Base-by-base conservation (phyloP, 192 early-diverging fungal species). In the Entomortierella lignicola region DNA sequence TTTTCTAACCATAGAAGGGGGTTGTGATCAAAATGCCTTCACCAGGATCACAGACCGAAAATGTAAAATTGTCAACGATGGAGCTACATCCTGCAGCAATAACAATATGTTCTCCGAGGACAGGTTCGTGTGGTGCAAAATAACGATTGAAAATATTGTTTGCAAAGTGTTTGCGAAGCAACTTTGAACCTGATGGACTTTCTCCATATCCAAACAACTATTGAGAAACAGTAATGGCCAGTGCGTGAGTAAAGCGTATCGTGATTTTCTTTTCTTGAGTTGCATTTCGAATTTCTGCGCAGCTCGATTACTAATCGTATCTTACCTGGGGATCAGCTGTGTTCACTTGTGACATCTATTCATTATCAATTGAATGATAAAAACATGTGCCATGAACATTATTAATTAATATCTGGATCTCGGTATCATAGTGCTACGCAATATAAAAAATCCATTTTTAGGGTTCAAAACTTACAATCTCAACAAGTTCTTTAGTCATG, bases 11-110 rank as follows among this genome's bases (percentile, higher is more conserved):
- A 68, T 96, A 96, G 72, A 84, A 94, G 0, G 94, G 94, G 10
- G 89, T 81, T 8, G 91, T 90, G 27, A 94, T 86, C 64, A 97
- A 67, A 10, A 95, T 71, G 31, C 85, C 89, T 55, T 96, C 94
- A 25, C 91, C 93, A 0, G 85, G 83, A 64, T 97, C 85, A 55
- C 87, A 86, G 8, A 91, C 82, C 15, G 85, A 85, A 55, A 89
- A 87, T 5, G 84, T 75, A 25, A 96, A 72, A 72, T 88, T 89
- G 70, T 89, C 85, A 42, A 96, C 83, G 4, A 89, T 87, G 8
- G 87, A 77, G 10, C 86, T 87, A 60, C 89, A 91, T 11, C 95
- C 95, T 61, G 89, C 89, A 17, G 82, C 80, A 20, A 91, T 85
- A 11, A 83, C 80, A 4, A 97, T 85, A 39, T 93, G 81, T 5